These are phyloP conservation scores for Pleurotus citrinopileatus DNA, from an alignment of 768 basidiomycete species.

Conservation along the genomic window DNA sequence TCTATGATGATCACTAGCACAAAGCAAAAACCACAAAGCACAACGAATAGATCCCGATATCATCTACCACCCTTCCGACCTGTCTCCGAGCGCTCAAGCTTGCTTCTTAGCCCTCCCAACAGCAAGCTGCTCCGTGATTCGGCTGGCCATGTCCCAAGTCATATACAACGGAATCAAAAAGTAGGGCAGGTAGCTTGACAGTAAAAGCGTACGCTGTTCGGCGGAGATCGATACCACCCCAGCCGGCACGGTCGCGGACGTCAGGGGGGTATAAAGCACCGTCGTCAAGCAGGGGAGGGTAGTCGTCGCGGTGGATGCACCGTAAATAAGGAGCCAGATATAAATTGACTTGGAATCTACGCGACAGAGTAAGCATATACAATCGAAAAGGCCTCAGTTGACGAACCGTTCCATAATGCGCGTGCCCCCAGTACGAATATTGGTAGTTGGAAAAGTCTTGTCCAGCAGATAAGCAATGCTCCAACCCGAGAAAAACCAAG, in stretches of 20 bases:
- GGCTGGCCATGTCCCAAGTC: constrained; percentile 65
- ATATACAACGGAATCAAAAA: constrained; percentile 69
- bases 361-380: background rate
- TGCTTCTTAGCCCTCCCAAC: constrained; percentile 23
- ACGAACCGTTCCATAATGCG: constrained; percentile 55
- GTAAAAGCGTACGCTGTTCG: constrained; percentile 52
- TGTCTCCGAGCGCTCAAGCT: too few relatives aligned
- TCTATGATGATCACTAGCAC: too few relatives aligned
- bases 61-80: too few relatives aligned
- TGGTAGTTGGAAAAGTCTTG: constrained; percentile 71
- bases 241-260: constrained; percentile 24
- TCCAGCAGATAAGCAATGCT: background rate
- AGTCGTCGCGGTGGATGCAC: constrained; percentile 75
- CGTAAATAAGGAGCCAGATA: constrained; percentile 68
- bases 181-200: constrained; percentile 76
- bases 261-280: constrained; percentile 51
- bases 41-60: too few relatives aligned
- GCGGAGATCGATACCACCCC: constrained; percentile 38
- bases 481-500: background rate
- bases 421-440: constrained; percentile 68
- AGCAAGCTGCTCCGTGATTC: constrained; percentile 29
- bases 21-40: too few relatives aligned
- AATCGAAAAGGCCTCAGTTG: background rate
- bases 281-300: constrained; percentile 67
- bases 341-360: constrained; percentile 53